Percentiles rank a stretch among this genome's conserved stretches.
Conservation (phyloP, 257 asterid species). For the Solanum corneliomulleri region DNA sequence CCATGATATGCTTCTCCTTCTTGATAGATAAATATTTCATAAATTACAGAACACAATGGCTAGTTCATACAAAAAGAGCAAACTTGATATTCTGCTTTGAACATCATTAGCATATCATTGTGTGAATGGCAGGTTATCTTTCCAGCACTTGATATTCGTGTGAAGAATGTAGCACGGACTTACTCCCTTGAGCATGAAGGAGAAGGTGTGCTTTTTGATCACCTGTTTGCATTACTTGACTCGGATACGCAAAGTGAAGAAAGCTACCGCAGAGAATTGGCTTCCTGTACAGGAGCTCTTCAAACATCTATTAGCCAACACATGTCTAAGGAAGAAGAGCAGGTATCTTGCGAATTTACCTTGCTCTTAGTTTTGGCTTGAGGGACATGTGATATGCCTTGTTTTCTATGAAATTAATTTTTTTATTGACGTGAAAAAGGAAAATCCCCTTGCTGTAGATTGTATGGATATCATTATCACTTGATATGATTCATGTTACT, state of each 20-base stretch:
- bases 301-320: conserved; percentile 96
- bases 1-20: background rate
- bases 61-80: background rate
- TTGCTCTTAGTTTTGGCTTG: background rate
- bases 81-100: background rate
- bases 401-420: background rate
- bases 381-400: background rate
- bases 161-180: conserved; percentile 94
- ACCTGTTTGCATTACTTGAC: conserved; percentile 66
- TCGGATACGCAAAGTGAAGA: conserved; percentile 55
- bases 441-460: background rate
- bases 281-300: conserved; percentile 93
- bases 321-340: conserved; percentile 99
- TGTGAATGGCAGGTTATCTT: conserved; percentile 40
- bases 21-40: background rate
- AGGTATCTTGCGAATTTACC: conserved; percentile 27
- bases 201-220: conserved; percentile 91
- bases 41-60: background rate
- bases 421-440: background rate
- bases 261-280: conserved; percentile 81
- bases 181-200: conserved; percentile 99
- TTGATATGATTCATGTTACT: background rate
- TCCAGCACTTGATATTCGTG: conserved; percentile 98
- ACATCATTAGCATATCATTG: background rate
- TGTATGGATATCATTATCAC: background rate